Percentiles rank a stretch among this genome's conserved stretches.
Conservation (phyloP, 1,139 yeast species). For the Eremothecium gossypii region DNA sequence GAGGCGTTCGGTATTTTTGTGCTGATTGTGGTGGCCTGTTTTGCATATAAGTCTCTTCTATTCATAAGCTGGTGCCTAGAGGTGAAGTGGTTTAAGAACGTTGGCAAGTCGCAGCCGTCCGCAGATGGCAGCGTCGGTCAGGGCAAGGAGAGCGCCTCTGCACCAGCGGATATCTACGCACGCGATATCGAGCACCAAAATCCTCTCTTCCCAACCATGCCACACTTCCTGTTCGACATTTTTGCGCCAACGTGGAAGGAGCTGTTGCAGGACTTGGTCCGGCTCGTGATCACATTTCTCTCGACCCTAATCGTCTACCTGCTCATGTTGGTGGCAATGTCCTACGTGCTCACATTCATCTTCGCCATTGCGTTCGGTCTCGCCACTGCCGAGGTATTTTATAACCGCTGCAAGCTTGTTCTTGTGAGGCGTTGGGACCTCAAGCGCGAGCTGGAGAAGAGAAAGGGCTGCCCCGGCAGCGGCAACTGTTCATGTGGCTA, state of each 20-base stretch:
- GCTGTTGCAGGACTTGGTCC: constrained; percentile 42
- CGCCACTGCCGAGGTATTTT: constrained; percentile 57
- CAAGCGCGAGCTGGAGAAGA: constrained; percentile 22
- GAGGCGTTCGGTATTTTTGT: constrained; percentile 67
- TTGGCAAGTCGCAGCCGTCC: constrained; percentile 16
- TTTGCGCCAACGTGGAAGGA: constrained; percentile 35
- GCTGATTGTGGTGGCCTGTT: constrained; percentile 47
- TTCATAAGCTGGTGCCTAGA: constrained; percentile 56
- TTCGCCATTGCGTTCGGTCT: constrained; percentile 65
- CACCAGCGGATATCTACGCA: constrained; percentile 12
- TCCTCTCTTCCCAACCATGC: constrained; percentile 24
- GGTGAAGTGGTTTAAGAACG: constrained; percentile 47
- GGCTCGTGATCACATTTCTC: constrained; percentile 46
- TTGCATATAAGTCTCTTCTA: constrained; percentile 48
- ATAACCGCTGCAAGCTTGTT: constrained; percentile 40
- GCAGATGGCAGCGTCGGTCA: neutral
- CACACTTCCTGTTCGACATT: constrained; percentile 31
- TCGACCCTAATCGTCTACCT: constrained; percentile 61
- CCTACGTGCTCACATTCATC: constrained; percentile 53
- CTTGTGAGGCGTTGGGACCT: constrained; percentile 27
- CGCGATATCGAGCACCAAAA: constrained; percentile 14
- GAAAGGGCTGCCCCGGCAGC: constrained; percentile 24
- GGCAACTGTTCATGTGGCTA: constrained; percentile 24
- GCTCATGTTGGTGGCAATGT: constrained; percentile 72
- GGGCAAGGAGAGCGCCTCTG: constrained; percentile 16